Evolutionary conservation across 257 asterid species (phyloP).

Genomic region (Salvia splendens): DNA sequence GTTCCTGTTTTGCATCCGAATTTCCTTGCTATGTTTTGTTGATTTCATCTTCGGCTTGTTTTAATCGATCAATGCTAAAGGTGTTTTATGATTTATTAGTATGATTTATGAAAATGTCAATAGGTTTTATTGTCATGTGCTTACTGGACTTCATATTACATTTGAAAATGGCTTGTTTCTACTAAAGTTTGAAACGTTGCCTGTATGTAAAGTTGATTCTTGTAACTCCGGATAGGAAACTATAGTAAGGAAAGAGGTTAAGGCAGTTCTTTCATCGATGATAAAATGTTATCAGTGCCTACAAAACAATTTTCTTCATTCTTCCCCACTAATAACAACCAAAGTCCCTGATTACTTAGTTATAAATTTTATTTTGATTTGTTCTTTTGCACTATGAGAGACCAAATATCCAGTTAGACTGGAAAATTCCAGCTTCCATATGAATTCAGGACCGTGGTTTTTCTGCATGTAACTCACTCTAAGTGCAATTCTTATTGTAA

Average conservation of each 20-base stretch:
- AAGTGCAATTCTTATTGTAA: background rate
- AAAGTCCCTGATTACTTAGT: background rate
- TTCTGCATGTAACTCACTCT: constrained; percentile 1
- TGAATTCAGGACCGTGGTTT: constrained; percentile 28
- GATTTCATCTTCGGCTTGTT: background rate
- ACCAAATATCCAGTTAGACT: background rate
- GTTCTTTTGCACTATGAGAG: background rate
- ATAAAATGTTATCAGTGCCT: background rate
- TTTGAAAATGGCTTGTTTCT: background rate
- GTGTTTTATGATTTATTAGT: background rate
- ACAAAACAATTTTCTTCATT: background rate
- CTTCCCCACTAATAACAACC: background rate
- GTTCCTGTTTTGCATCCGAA: constrained; percentile 33
- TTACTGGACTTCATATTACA: background rate
- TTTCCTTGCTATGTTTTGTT: background rate
- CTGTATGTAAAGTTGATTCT: background rate
- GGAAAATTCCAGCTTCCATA: background rate
- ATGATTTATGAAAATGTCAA: background rate
- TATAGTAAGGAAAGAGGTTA: background rate
- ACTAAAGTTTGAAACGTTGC: background rate
- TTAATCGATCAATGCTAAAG: background rate
- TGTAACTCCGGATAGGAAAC: background rate
- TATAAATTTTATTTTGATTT: background rate
- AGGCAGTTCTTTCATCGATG: background rate
- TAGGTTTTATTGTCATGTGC: background rate